Conservation (phyloP, 2,329 filamentous ascomycete species). For the Exophiala sp. region DNA sequence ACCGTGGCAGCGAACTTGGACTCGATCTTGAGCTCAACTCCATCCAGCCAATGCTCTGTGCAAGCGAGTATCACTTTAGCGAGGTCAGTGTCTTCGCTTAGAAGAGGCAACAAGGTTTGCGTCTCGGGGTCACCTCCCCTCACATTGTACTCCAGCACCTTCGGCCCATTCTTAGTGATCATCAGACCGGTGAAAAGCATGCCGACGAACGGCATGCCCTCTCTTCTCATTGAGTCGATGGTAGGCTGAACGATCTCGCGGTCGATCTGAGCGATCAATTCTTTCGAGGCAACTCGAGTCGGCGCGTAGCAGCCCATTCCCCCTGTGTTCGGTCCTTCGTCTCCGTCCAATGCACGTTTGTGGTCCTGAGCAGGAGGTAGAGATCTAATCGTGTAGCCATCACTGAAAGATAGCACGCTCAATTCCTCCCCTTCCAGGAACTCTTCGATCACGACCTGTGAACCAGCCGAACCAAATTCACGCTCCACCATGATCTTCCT, state of each 20-base stretch:
- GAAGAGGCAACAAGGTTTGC: constrained; percentile 71
- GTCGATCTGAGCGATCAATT: constrained; percentile 75
- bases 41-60: constrained; percentile 68
- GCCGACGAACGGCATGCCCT: constrained; percentile 67
- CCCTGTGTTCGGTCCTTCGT: constrained; percentile 88
- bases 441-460: constrained; percentile 94
- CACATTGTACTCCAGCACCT: constrained; percentile 88
- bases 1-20: constrained; percentile 79
- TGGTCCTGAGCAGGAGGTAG: constrained; percentile 93
- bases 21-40: constrained; percentile 65
- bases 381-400: constrained; percentile 78
- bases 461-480: constrained; percentile 80
- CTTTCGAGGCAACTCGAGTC: constrained; percentile 72
- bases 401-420: constrained; percentile 85
- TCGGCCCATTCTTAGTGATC: constrained; percentile 77
- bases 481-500: constrained; percentile 86
- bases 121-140: constrained; percentile 91
- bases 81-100: constrained; percentile 75
- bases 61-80: constrained; percentile 87
- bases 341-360: constrained; percentile 88
- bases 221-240: constrained; percentile 79
- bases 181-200: constrained; percentile 88
- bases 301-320: constrained; percentile 97
- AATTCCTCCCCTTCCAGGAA: constrained; percentile 88
- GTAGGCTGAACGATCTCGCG: constrained; percentile 83